A percentile compares a stretch with the other conserved stretches of the same genome.
phyloP scores from a whole-genome alignment of 495 filamentous ascomycete genomes.

The Parathielavia hyrcaniae region DNA sequence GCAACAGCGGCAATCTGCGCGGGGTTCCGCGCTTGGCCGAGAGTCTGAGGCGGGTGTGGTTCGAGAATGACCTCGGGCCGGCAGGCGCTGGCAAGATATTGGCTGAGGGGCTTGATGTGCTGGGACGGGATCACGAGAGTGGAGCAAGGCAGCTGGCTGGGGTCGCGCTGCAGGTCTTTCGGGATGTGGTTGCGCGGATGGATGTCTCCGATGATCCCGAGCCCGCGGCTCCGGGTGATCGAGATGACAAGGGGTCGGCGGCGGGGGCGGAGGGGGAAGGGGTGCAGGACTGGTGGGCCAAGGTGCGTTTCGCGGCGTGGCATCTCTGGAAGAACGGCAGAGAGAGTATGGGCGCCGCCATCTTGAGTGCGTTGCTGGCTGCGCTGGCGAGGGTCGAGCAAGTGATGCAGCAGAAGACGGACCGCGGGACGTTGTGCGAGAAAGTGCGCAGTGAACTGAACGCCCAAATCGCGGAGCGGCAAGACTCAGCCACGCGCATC shows the following conservation, averaged over 20 bases:
- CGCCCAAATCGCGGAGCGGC: slow-evolving; percentile 9
- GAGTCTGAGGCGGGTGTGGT: slow-evolving; percentile 52
- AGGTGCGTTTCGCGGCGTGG: slow-evolving; percentile 53
- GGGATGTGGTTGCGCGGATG: slow-evolving; percentile 34
- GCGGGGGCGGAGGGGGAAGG: background rate
- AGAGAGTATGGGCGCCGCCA: slow-evolving; percentile 58
- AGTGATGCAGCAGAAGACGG: background rate
- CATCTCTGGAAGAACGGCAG: slow-evolving; percentile 58
- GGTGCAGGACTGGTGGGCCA: slow-evolving; percentile 47
- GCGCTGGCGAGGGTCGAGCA: slow-evolving; percentile 36
- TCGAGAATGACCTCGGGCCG: slow-evolving; percentile 43
- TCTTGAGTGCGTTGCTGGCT: slow-evolving; percentile 45
- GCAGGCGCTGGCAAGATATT: slow-evolving; percentile 42
- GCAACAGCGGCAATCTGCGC: too few species aligned
- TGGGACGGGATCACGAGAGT: slow-evolving; percentile 50
- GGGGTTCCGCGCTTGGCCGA: slow-evolving; percentile 53
- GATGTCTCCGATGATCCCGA: slow-evolving; percentile 4
- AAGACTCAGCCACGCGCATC: slow-evolving; percentile 26
- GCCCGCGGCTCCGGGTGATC: too few species aligned
- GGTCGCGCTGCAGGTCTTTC: slow-evolving; percentile 44
- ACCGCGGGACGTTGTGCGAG: background rate
- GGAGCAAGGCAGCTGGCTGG: slow-evolving; percentile 52
- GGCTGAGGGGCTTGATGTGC: slow-evolving; percentile 38
- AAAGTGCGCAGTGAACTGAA: slow-evolving; percentile 12
- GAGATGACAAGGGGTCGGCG: background rate